A percentile compares a stretch with the other conserved stretches of the same genome.
Evolutionary conservation across 2,329 filamentous ascomycete genomes (phyloP).

Genomic region (Aureobasidium sp.): DNA sequence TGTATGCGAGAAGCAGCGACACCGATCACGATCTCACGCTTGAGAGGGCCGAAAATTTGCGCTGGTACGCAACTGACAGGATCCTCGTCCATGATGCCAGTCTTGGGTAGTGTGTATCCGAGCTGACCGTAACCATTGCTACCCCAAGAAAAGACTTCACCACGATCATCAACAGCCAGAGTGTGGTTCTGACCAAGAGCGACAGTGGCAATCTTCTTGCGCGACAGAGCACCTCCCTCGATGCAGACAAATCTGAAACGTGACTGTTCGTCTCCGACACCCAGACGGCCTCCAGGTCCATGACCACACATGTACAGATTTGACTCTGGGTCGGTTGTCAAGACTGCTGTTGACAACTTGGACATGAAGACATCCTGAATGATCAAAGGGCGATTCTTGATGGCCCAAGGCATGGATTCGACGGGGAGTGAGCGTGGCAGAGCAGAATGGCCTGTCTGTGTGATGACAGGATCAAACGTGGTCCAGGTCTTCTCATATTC

Average conservation of each 20-base stretch:
- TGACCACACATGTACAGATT: conserved; percentile 93
- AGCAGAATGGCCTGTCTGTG: conserved; percentile 19
- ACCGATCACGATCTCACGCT: conserved; percentile 74
- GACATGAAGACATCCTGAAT: conserved; percentile 81
- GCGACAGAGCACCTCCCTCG: conserved; percentile 63
- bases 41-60: conserved; percentile 86
- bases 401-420: conserved; percentile 61
- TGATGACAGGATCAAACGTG: conserved; percentile 29
- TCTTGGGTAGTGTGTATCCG: conserved; percentile 69
- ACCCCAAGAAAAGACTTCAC: conserved; percentile 94
- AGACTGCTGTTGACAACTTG: conserved; percentile 81
- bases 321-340: conserved; percentile 79
- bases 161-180: conserved; percentile 73
- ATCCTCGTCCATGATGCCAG: conserved; percentile 66
- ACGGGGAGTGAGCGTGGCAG: conserved; percentile 25
- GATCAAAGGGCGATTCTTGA: conserved; percentile 63
- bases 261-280: conserved; percentile 82
- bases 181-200: conserved; percentile 89
- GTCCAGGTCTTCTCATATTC: conserved; percentile 31
- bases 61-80: conserved; percentile 74
- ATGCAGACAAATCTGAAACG: conserved; percentile 81
- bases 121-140: conserved; percentile 80
- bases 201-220: conserved; percentile 68
- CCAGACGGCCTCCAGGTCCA: conserved; percentile 81
- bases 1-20: conserved; percentile 85